A percentile compares a stretch with the other conserved stretches of the same genome.
phyloP scores from a whole-genome alignment of 305 asterid genomes.

The Stenogyne calaminthoides region DNA sequence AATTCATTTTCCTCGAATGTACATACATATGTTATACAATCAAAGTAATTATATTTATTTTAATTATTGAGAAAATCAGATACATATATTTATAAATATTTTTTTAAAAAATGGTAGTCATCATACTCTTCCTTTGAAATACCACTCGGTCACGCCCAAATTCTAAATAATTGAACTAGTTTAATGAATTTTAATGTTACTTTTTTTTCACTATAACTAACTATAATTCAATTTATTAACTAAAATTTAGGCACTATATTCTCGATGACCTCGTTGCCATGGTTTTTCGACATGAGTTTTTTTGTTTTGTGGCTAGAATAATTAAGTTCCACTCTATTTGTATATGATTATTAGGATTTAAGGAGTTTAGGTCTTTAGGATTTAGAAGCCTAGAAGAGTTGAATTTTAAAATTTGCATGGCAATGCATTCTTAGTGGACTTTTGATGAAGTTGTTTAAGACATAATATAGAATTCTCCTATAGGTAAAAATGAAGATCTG shows the following conservation, averaged over 20 bases:
- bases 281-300: background rate
- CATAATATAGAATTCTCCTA: constrained; percentile 13
- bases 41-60: background rate
- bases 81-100: too few species aligned
- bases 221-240: background rate
- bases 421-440: constrained; percentile 3
- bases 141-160: background rate
- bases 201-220: background rate
- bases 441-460: constrained; percentile 7
- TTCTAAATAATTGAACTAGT: background rate
- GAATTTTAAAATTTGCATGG: constrained; percentile 7
- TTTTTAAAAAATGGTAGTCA: background rate
- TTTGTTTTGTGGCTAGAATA: background rate
- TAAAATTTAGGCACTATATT: background rate
- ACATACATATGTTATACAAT: background rate
- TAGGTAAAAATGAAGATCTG: background rate
- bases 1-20: background rate
- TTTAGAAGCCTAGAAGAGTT: background rate
- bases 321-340: background rate
- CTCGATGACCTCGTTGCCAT: background rate
- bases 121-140: background rate
- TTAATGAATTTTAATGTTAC: background rate
- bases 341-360: background rate
- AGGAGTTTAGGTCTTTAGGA: background rate
- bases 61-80: too few species aligned